These are phyloP conservation scores for Curvularia sp. DNA, from an alignment of 2,329 filamentous ascomycete genomes.

Conservation along the genomic window DNA sequence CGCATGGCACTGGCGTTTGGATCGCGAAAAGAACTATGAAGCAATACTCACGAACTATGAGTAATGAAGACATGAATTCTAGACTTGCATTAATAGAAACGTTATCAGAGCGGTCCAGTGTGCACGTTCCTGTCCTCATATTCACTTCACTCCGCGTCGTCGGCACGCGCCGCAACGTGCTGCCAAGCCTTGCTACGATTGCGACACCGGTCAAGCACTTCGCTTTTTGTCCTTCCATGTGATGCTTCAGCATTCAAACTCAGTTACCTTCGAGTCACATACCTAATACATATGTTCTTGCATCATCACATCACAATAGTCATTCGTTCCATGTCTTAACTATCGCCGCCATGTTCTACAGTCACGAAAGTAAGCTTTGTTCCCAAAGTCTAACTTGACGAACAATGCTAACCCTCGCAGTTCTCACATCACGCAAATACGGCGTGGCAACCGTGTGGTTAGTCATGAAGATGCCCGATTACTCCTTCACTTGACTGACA, in stretches of 20 bases:
- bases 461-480: constrained; percentile 34
- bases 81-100: constrained; percentile 19
- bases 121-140: constrained; percentile 13
- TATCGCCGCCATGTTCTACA: constrained; percentile 80
- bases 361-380: constrained; percentile 77
- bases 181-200: constrained; percentile 20
- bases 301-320: constrained; percentile 7
- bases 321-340: constrained; percentile 18
- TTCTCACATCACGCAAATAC: constrained; percentile 85
- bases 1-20: constrained; percentile 42
- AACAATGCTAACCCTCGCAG: constrained; percentile 50
- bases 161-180: constrained; percentile 23
- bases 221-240: background rate
- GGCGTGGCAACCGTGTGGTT: constrained; percentile 96
- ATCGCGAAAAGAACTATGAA: constrained; percentile 29
- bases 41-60: constrained; percentile 18
- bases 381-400: background rate
- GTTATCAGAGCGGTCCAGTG: constrained; percentile 5
- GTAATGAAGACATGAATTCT: constrained; percentile 30
- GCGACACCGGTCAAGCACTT: constrained; percentile 5
- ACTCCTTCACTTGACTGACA: constrained; percentile 30
- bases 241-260: background rate
- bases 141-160: constrained; percentile 31
- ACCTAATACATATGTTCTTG: constrained; percentile 3
- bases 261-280: background rate